phyloP scores from a whole-genome alignment of 2,329 filamentous ascomycete genomes.

The Thyridium curvatum region DNA sequence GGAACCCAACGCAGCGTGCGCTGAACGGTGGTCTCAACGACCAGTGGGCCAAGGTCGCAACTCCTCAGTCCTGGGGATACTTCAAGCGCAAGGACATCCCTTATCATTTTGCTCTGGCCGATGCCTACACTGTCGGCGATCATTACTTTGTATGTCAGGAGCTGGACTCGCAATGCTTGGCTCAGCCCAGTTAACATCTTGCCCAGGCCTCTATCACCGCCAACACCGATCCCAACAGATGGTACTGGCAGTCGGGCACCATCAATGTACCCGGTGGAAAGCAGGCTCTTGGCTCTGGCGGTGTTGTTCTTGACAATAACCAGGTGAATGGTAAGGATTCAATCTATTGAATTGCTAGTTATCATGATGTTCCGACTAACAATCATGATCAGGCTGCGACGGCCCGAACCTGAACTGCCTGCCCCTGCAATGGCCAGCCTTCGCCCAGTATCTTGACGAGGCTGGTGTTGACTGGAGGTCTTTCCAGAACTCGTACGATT shows the following conservation, averaged over 20 bases:
- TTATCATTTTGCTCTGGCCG: constrained; percentile 47
- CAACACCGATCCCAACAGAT: constrained; percentile 43
- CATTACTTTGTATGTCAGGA: constrained; percentile 36
- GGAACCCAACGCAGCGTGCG: constrained; percentile 43
- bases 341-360: constrained; percentile 3
- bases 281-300: constrained; percentile 21
- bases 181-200: too few relatives aligned
- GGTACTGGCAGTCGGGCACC: constrained; percentile 27
- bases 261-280: constrained; percentile 42
- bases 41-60: constrained; percentile 42
- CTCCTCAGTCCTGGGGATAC: constrained; percentile 45
- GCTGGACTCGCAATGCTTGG: too few relatives aligned
- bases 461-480: constrained; percentile 43
- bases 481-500: constrained; percentile 38
- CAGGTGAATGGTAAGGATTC: constrained; percentile 32
- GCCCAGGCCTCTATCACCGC: constrained; percentile 37
- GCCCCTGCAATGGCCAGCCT: constrained; percentile 47
- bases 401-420: constrained; percentile 39
- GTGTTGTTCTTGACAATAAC: constrained; percentile 41
- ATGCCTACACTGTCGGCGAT: constrained; percentile 46
- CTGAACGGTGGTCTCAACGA: constrained; percentile 43
- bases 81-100: constrained; percentile 43
- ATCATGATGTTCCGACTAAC: constrained; percentile 3
- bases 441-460: constrained; percentile 40
- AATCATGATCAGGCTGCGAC: constrained; percentile 26